Conservation (phyloP, 1,284 basidiomycete species). For the Malassezia nana region DNA sequence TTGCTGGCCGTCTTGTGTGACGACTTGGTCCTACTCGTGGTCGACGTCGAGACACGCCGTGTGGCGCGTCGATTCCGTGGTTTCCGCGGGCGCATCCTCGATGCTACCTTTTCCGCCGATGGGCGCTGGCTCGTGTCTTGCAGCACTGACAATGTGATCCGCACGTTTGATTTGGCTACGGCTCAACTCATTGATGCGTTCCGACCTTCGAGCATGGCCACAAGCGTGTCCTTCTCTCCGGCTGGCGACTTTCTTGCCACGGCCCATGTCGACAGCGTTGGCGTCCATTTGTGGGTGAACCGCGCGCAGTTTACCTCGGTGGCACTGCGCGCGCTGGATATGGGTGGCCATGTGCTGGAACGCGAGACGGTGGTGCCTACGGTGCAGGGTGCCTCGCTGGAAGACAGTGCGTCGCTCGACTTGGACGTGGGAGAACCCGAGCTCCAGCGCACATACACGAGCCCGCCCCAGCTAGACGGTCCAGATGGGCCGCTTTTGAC, state of each 20-base stretch:
- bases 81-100: slow-evolving; percentile 36
- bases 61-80: slow-evolving; percentile 69
- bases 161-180: slow-evolving; percentile 92
- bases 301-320: slow-evolving; percentile 83
- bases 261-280: slow-evolving; percentile 83
- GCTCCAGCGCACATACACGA: slow-evolving; percentile 33
- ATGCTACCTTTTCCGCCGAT: slow-evolving; percentile 67
- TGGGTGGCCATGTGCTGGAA: slow-evolving; percentile 52
- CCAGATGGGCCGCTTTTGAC: slow-evolving; percentile 55
- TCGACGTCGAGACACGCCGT: slow-evolving; percentile 81
- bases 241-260: slow-evolving; percentile 93
- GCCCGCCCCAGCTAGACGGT: slow-evolving; percentile 50
- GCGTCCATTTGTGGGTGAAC: slow-evolving; percentile 93
- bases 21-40: slow-evolving; percentile 68
- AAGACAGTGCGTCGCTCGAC: slow-evolving; percentile 52
- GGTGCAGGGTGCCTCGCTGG: slow-evolving; percentile 67
- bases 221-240: slow-evolving; percentile 82
- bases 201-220: slow-evolving; percentile 76
- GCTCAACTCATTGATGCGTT: slow-evolving; percentile 86
- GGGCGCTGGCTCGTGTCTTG: slow-evolving; percentile 83
- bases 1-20: slow-evolving; percentile 76
- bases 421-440: slow-evolving; percentile 26
- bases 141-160: slow-evolving; percentile 79
- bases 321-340: slow-evolving; percentile 66
- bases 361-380: slow-evolving; percentile 62